A percentile compares a stretch with the other conserved stretches of the same genome.
phyloP scores from a whole-genome alignment of 768 basidiomycete species.

The Agaricus blazei region DNA sequence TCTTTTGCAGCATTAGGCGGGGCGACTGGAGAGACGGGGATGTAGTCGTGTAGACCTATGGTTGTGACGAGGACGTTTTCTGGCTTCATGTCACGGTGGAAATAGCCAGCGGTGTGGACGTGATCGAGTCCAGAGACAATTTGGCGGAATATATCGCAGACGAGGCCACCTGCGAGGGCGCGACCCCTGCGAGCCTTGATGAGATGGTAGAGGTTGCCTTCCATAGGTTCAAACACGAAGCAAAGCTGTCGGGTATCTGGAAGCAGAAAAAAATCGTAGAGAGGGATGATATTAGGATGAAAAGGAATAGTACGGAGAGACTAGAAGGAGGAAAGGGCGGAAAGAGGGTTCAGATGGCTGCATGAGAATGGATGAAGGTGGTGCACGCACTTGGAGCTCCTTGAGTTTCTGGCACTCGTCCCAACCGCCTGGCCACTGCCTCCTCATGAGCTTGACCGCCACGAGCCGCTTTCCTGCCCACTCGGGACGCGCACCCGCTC shows the following conservation, averaged over 20 bases:
- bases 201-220: constrained; percentile 98
- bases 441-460: constrained; percentile 98
- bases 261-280: constrained; percentile 99
- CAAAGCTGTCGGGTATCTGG: constrained; percentile 95
- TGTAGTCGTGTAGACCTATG: constrained; percentile 91
- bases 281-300: constrained; percentile 95
- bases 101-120: constrained; percentile 89
- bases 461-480: constrained; percentile 94
- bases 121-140: constrained; percentile 88
- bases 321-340: constrained; percentile 32
- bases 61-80: constrained; percentile 99
- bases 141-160: constrained; percentile 92
- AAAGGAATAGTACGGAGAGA: constrained; percentile 91
- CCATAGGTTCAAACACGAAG: constrained; percentile 99
- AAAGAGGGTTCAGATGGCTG: constrained; percentile 14
- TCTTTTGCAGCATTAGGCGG: constrained; percentile 65
- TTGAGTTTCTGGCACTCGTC: constrained; percentile 93
- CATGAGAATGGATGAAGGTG: constrained; percentile 10
- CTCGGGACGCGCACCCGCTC: constrained; percentile 86
- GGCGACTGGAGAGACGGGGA: constrained; percentile 66
- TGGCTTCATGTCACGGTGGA: constrained; percentile 99
- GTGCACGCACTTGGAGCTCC: constrained; percentile 78
- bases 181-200: constrained; percentile 96
- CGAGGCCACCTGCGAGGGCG: constrained; percentile 93
- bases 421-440: constrained; percentile 97